These are phyloP conservation scores for Cystobasidium tubakii DNA, from an alignment of 768 basidiomycete genomes.

Conservation along the genomic window DNA sequence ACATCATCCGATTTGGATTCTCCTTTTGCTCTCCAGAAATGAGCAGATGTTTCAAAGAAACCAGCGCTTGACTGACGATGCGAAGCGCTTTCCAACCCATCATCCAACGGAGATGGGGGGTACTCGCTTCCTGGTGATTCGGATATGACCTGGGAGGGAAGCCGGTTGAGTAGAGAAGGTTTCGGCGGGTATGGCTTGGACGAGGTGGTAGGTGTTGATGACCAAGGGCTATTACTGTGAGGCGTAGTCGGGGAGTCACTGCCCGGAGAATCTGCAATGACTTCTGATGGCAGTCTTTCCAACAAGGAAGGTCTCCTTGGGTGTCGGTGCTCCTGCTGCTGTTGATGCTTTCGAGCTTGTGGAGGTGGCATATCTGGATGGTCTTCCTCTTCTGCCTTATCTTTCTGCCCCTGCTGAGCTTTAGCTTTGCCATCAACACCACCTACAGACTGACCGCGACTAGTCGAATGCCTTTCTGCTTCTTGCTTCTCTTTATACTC, in stretches of 20 bases:
- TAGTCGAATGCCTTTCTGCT: not conserved
- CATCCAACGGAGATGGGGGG: not conserved
- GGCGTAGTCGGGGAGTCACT: not conserved
- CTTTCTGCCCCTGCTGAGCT: not conserved
- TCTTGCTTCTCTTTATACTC: conserved; percentile 1
- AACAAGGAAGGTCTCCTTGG: not conserved
- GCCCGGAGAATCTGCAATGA: not conserved
- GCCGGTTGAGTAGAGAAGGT: not conserved
- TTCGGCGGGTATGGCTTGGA: not conserved
- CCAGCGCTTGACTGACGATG: not conserved
- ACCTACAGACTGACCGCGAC: not conserved
- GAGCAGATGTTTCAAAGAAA: not conserved
- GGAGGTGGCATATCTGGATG: conserved; percentile 1
- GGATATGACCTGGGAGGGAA: conserved; percentile 9
- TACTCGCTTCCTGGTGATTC: conserved; percentile 10
- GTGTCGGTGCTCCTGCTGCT: not conserved
- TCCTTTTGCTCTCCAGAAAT: not conserved
- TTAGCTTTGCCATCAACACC: not conserved
- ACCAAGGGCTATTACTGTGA: not conserved
- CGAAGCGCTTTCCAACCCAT: not conserved
- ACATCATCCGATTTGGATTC: not conserved
- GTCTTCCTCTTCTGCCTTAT: not conserved
- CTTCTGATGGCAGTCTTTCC: not conserved
- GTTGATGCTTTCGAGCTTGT: not conserved
- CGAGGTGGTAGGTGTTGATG: not conserved